phyloP scores from a whole-genome alignment of 78 protist species.

The Dictyostelium discoideum region dicty_2.7 NC_007091.3:4479001-4479500 shows the following conservation, averaged over 20 bases:
- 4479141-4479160: conserved; percentile 10
- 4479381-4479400: not conserved
- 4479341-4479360: not conserved
- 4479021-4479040: not conserved
- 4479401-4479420: conserved; percentile 57
- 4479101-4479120: not conserved
- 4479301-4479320: conserved; percentile 48
- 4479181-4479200: not conserved
- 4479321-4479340: conserved; percentile 37
- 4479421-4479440: conserved; percentile 42
- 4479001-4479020: not conserved
- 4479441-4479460: conserved; percentile 2
- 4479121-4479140: not conserved
- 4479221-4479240: conserved; percentile 8
- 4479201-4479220: not conserved
- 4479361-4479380: not conserved
- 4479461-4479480: not conserved
- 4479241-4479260: not conserved
- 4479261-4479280: not conserved
- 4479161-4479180: conserved; percentile 6
- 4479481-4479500: not conserved
- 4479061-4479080: conserved; percentile 17
- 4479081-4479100: not conserved
- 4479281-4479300: not conserved
- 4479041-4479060: conserved; percentile 22